These are phyloP conservation scores for Pilaira anomala DNA, from an alignment of 192 early-diverging fungal species.

Conservation along the genomic window DNA sequence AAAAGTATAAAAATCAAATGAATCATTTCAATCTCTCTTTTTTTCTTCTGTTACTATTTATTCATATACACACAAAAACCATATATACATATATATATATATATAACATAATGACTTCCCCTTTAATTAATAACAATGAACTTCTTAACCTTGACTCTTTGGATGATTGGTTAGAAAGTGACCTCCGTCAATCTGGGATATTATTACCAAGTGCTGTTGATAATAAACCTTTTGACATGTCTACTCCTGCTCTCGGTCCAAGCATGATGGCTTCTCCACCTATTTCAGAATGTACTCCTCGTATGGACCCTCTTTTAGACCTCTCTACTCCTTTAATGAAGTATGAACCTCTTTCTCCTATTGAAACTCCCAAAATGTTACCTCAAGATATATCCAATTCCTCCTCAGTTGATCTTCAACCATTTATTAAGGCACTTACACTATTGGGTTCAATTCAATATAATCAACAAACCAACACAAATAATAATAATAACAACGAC, in stretches of 20 bases:
- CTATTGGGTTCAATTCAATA: constrained; percentile 4
- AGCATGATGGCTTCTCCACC: constrained; percentile 9
- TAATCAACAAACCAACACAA: not conserved
- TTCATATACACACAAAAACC: no score
- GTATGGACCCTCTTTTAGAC: not conserved
- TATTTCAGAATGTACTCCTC: constrained; percentile 6
- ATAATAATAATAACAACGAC: not conserved
- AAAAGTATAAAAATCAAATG: no score
- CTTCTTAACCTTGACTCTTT: constrained; percentile 20
- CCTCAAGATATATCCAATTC: constrained; percentile 6
- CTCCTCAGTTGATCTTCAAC: constrained; percentile 5
- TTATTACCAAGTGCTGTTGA: constrained; percentile 9
- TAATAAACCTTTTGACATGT: not conserved
- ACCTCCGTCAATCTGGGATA: constrained; percentile 31
- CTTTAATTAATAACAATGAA: not conserved
- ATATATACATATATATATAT: no score
- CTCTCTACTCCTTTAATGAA: constrained; percentile 4
- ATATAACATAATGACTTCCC: no score
- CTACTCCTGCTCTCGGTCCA: not conserved
- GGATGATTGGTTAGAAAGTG: constrained; percentile 36
- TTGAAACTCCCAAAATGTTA: constrained; percentile 7
- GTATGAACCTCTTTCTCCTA: constrained; percentile 14
- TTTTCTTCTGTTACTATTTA: no score
- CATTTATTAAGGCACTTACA: constrained; percentile 13
- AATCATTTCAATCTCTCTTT: no score